Percentiles rank a stretch among this genome's conserved stretches.
Evolutionary conservation across 176 grass and related monocot genomes (phyloP).

Genomic region (Thinopyrum elongatum): DNA sequence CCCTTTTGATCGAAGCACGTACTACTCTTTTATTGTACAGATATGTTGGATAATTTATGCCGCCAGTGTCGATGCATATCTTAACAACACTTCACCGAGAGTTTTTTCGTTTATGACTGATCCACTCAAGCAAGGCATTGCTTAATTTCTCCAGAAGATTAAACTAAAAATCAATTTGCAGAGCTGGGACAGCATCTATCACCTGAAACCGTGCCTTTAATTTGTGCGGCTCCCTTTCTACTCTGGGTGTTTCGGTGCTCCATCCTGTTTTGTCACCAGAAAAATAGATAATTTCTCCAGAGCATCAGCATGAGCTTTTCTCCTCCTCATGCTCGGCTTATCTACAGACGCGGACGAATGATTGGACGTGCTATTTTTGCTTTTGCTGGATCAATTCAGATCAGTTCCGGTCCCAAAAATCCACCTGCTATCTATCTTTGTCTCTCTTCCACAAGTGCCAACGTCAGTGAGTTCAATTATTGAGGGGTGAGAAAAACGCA

Average conservation of each 20-base stretch:
- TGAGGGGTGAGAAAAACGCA: neutral
- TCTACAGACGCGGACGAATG: neutral
- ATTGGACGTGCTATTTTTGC: neutral
- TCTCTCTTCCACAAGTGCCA: neutral
- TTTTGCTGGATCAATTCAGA: neutral
- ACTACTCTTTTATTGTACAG: neutral
- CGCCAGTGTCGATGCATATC: neutral
- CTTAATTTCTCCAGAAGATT: neutral
- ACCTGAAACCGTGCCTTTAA: neutral
- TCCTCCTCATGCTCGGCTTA: neutral
- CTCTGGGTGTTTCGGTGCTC: neutral
- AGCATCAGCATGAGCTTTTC: neutral
- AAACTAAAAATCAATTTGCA: neutral
- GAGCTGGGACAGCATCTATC: neutral
- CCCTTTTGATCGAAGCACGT: neutral
- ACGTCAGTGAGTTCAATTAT: slow-evolving; percentile 9
- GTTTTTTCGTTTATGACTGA: neutral
- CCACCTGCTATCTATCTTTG: neutral
- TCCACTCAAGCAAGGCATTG: neutral
- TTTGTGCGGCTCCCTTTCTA: neutral
- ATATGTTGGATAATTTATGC: neutral
- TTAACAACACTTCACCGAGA: neutral
- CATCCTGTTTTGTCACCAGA: neutral
- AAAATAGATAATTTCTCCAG: neutral
- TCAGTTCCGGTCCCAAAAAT: neutral